phyloP scores from a whole-genome alignment of 1,139 yeast genomes.

The Yamadazyma blattariae region DNA sequence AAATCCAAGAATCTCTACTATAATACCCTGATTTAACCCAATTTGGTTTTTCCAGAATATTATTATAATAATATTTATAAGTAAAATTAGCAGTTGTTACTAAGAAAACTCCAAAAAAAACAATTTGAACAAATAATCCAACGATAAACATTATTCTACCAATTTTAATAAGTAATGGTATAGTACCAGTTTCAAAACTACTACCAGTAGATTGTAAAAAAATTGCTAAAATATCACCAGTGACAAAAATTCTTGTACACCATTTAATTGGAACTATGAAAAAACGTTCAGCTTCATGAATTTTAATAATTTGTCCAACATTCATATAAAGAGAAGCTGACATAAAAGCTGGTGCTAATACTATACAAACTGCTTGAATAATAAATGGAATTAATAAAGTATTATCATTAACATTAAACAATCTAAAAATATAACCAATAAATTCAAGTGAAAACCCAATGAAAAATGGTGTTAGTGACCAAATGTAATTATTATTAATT shows the following conservation, averaged over 20 bases:
- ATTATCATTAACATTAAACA: conserved; percentile 16
- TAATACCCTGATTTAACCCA: not conserved
- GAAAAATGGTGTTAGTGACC: conserved; percentile 18
- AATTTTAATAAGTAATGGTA: conserved; percentile 2
- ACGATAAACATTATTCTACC: conserved; percentile 24
- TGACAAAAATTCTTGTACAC: conserved; percentile 37
- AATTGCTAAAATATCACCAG: conserved; percentile 40
- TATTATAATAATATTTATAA: conserved; percentile 3
- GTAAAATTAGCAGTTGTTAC: conserved; percentile 8
- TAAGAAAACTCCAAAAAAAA: conserved; percentile 30
- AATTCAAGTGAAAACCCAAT: conserved; percentile 24
- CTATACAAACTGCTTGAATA: conserved; percentile 26
- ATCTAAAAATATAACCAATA: conserved; percentile 35
- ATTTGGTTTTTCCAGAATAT: conserved; percentile 7
- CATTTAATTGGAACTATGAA: conserved; percentile 28
- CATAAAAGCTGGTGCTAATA: conserved; percentile 42
- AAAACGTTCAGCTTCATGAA: conserved; percentile 22
- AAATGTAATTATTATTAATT: conserved; percentile 3
- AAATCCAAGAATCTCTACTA: conserved; percentile 12
- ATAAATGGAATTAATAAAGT: conserved; percentile 25
- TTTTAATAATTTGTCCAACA: conserved; percentile 31
- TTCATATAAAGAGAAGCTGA: conserved; percentile 47
- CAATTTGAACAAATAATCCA: conserved; percentile 33
- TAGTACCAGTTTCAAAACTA: conserved; percentile 29
- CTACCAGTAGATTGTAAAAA: conserved; percentile 44